A percentile compares a stretch with the other conserved stretches of the same genome.
Evolutionary conservation across 352 stramenopile species (phyloP).

Genomic region (Globisporangium polare): DNA sequence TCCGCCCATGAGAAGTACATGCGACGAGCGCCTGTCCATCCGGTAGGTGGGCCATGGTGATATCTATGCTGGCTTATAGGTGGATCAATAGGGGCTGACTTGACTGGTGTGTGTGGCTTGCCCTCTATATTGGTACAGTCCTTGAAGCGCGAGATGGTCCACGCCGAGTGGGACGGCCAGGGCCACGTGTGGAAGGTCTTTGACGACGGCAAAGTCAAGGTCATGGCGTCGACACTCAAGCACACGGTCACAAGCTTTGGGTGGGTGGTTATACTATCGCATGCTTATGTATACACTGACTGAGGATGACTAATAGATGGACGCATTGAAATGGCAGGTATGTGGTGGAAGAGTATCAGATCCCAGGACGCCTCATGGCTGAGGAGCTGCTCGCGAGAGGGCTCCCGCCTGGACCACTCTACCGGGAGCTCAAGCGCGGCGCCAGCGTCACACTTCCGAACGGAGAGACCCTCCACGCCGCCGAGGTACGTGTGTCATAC

Average conservation of each 20-base stretch:
- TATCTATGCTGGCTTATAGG: not conserved
- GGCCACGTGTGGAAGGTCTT: constrained; percentile 65
- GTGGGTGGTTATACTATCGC: constrained; percentile 24
- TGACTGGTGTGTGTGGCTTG: constrained; percentile 21
- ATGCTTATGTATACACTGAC: not conserved
- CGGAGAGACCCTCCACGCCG: constrained; percentile 65
- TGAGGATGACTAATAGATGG: not conserved
- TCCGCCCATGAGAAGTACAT: constrained; percentile 62
- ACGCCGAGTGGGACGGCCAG: constrained; percentile 53
- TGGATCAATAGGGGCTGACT: not conserved
- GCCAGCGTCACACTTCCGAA: constrained; percentile 78
- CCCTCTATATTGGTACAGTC: constrained; percentile 7
- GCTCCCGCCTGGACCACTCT: constrained; percentile 87
- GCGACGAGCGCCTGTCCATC: constrained; percentile 48
- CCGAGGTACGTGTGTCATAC: constrained; percentile 45
- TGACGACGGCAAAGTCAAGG: constrained; percentile 59
- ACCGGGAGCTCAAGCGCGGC: constrained; percentile 87
- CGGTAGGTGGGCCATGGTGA: constrained; percentile 26
- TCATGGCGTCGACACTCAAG: constrained; percentile 62
- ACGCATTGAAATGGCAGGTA: constrained; percentile 31
- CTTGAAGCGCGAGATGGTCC: constrained; percentile 49
- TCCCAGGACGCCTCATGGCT: constrained; percentile 82
- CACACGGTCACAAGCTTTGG: constrained; percentile 81
- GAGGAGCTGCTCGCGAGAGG: constrained; percentile 76
- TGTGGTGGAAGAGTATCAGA: constrained; percentile 70